Percentiles rank a stretch among this genome's conserved stretches.
phyloP scores from a whole-genome alignment of 2,329 filamentous ascomycete genomes.

The Arachnomyces sp. region DNA sequence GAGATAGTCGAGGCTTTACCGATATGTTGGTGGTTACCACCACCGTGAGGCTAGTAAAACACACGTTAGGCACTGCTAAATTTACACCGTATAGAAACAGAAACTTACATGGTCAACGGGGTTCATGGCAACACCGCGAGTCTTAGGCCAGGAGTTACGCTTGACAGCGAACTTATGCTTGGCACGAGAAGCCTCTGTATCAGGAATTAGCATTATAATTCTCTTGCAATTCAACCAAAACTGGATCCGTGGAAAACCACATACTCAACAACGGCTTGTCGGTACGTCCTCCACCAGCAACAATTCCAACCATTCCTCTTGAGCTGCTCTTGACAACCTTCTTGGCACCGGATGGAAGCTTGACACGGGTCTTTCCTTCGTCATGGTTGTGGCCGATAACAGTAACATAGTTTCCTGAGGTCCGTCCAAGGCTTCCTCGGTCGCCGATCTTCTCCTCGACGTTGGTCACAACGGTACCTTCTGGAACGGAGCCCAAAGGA shows the following conservation, averaged over 20 bases:
- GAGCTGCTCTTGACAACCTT: slow-evolving; percentile 90
- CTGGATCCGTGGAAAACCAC: slow-evolving; percentile 10
- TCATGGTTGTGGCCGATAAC: slow-evolving; percentile 96
- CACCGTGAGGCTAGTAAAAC: slow-evolving; percentile 64
- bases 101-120: slow-evolving; percentile 82
- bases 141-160: slow-evolving; percentile 99
- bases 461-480: slow-evolving; percentile 99
- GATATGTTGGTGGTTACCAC: slow-evolving; percentile 99
- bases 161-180: slow-evolving; percentile 99
- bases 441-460: slow-evolving; percentile 99
- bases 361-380: slow-evolving; percentile 99
- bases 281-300: slow-evolving; percentile 97
- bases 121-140: slow-evolving; percentile 99
- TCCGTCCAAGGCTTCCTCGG: slow-evolving; percentile 91
- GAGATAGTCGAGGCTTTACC: slow-evolving; percentile 99
- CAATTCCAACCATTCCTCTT: slow-evolving; percentile 98
- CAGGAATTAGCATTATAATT: slow-evolving; percentile 33
- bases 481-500: slow-evolving; percentile 85
- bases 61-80: slow-evolving; percentile 14
- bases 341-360: slow-evolving; percentile 98
- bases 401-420: slow-evolving; percentile 98
- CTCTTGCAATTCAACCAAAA: neutral
- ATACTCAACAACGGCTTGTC: slow-evolving; percentile 97
- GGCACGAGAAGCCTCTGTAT: slow-evolving; percentile 89
- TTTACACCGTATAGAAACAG: neutral